Evolutionary conservation across 2,329 filamentous ascomycete species (phyloP).

Genomic region (Colletotrichum endophyticum): DNA sequence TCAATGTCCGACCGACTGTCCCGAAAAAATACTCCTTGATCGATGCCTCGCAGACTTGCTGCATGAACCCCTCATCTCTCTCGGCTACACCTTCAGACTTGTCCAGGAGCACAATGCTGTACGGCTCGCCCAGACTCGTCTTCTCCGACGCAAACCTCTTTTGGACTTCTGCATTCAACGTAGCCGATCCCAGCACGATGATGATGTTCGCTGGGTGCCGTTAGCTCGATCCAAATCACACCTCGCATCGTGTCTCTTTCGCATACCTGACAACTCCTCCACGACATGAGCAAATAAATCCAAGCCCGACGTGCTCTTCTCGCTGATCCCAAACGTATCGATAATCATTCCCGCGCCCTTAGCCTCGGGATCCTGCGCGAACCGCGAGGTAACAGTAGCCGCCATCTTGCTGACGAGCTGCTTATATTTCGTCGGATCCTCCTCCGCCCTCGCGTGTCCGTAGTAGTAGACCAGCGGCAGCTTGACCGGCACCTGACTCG

Average conservation of each 20-base stretch:
- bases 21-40: conserved; percentile 97
- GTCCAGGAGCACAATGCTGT: conserved; percentile 79
- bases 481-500: conserved; percentile 87
- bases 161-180: conserved; percentile 75
- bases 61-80: conserved; percentile 76
- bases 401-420: conserved; percentile 78
- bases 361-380: conserved; percentile 76
- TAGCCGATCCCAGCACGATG: conserved; percentile 80
- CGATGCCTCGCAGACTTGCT: conserved; percentile 73
- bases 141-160: conserved; percentile 67
- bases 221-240: not conserved
- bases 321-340: conserved; percentile 77
- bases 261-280: conserved; percentile 56
- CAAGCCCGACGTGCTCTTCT: conserved; percentile 68
- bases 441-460: conserved; percentile 74
- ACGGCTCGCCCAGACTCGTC: conserved; percentile 66
- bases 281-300: conserved; percentile 82
- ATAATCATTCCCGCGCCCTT: conserved; percentile 81
- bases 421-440: conserved; percentile 75
- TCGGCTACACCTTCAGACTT: conserved; percentile 87
- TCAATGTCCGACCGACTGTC: conserved; percentile 75
- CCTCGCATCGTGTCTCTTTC: not conserved
- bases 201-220: conserved; percentile 76
- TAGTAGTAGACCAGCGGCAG: conserved; percentile 91
- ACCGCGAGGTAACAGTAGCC: conserved; percentile 75